Conservation (phyloP, 2,329 filamentous ascomycete species). For the Xylaria sp. region DNA sequence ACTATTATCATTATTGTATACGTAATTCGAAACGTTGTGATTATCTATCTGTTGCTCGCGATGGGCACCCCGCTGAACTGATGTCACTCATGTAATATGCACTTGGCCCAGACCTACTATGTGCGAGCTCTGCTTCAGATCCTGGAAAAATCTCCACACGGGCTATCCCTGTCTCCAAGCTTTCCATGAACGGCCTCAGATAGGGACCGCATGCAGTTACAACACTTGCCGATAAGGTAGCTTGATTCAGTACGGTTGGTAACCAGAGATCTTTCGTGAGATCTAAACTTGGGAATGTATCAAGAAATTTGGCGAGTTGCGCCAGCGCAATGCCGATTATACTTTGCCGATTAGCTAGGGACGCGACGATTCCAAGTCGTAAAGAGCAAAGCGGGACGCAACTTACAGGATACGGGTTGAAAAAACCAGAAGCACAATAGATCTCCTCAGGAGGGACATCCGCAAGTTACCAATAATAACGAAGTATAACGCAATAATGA, state of each 20-base stretch:
- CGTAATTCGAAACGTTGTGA: neutral
- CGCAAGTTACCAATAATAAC: slow-evolving; percentile 23
- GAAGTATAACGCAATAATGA: slow-evolving; percentile 25
- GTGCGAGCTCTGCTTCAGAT: slow-evolving; percentile 21
- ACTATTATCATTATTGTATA: slow-evolving; percentile 7
- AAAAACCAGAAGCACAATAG: slow-evolving; percentile 21
- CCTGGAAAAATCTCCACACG: slow-evolving; percentile 26
- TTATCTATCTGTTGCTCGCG: slow-evolving; percentile 12
- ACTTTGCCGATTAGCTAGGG: slow-evolving; percentile 6
- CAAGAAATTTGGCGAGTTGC: slow-evolving; percentile 24
- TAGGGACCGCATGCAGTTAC: slow-evolving; percentile 30
- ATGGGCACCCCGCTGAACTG: slow-evolving; percentile 22
- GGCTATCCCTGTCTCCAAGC: slow-evolving; percentile 26
- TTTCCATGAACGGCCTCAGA: slow-evolving; percentile 30
- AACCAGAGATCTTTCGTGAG: slow-evolving; percentile 21
- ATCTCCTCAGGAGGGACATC: slow-evolving; percentile 19
- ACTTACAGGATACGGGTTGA: slow-evolving; percentile 28
- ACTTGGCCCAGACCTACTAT: slow-evolving; percentile 5
- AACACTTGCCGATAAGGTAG: slow-evolving; percentile 19
- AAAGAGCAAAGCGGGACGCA: neutral
- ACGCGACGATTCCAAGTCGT: neutral
- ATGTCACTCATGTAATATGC: slow-evolving; percentile 21
- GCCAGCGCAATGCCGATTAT: slow-evolving; percentile 22
- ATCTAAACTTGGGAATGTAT: slow-evolving; percentile 14
- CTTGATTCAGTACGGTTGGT: slow-evolving; percentile 28